Evolutionary conservation across 768 basidiomycete species (phyloP), one percentile per base, ranked within the genome.

Genomic region (Amanita pseudoporphyria): DNA sequence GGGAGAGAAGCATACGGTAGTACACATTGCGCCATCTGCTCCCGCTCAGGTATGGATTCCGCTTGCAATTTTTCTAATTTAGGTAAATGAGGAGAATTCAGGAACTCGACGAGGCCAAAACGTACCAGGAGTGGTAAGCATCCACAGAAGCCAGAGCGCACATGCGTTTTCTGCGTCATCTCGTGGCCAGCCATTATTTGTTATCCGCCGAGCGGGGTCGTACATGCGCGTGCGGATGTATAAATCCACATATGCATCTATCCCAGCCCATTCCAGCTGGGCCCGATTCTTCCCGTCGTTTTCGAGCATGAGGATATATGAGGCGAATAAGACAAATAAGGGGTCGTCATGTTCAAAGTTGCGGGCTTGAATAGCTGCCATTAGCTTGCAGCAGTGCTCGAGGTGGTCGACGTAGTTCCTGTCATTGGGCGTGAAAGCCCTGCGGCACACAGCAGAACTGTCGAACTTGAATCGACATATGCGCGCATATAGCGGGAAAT

Each of bases 71-170:
- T 60, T 40, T 60, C 65, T 64, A 49, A 40, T 47, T 24, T 52
- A 16, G 40, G 19, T 19, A 26, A 21, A 52, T 45, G 19, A 52
- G n/a, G 41, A 52, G 28, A 14, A 49, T 35, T 31, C 31, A 21
- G 40, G 21, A 9, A 6, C 16, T 22, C 13, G 9, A 22, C 18
- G 2, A 16, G 14, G 32, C 9, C 16, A 32, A 6, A 18, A 43
- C 32, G 41, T 16, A 50, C 49, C 65, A 56, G 67, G 59, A 5
- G 77, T 73, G 9, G 71, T 74, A 28, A 76, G 72, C 56, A 81
- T 68, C 84, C 84, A 87, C 46, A 79, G 61, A 1, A 83, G 47
- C 80, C 82, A 85, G 13, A 86, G 52, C 0, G 76, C 78, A 45
- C 78, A 73, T 0, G 78, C 63, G 52, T 75, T 78, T 22, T 65